These are phyloP conservation scores for Lactifluus echinatus DNA, from an alignment of 768 basidiomycete species.

Conservation along the genomic window DNA sequence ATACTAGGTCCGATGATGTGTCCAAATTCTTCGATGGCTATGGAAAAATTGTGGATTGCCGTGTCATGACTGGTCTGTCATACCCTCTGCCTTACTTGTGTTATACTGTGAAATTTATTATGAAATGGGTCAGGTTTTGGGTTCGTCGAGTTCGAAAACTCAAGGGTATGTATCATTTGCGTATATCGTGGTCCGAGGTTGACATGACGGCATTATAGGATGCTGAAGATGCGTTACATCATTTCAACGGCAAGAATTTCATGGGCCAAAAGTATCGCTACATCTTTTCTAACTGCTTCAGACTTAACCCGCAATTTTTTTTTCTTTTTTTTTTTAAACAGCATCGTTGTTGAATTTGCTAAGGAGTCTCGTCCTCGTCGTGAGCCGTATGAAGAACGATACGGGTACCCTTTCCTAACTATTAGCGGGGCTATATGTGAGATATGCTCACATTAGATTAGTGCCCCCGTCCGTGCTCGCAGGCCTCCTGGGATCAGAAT, in stretches of 20 bases:
- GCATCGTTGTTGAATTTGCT: slow-evolving; percentile 94
- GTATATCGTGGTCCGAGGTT: background rate
- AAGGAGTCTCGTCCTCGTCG: slow-evolving; percentile 86
- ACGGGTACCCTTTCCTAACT: slow-evolving; percentile 22
- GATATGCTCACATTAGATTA: slow-evolving; percentile 5
- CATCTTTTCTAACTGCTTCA: background rate
- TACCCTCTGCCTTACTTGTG: background rate
- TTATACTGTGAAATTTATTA: background rate
- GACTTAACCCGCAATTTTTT: slow-evolving; percentile 2
- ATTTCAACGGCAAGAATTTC: slow-evolving; percentile 83
- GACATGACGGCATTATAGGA: slow-evolving; percentile 44
- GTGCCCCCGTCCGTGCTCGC: slow-evolving; percentile 52
- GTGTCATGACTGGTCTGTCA: slow-evolving; percentile 83
- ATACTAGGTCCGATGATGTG: slow-evolving; percentile 77
- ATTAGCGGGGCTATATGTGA: background rate
- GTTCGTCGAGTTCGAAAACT: slow-evolving; percentile 91
- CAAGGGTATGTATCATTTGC: slow-evolving; percentile 42
- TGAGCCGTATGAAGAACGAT: slow-evolving; percentile 60
- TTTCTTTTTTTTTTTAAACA: no score
- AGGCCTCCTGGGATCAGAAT: slow-evolving; percentile 78
- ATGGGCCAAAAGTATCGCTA: slow-evolving; percentile 71
- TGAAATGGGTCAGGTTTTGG: slow-evolving; percentile 60
- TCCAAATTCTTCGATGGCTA: slow-evolving; percentile 86
- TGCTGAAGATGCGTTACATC: slow-evolving; percentile 85
- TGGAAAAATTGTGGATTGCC: slow-evolving; percentile 82